These are phyloP conservation scores for Aspergillus tamarii DNA, from an alignment of 2,329 filamentous ascomycete species.

Conservation along the genomic window DNA sequence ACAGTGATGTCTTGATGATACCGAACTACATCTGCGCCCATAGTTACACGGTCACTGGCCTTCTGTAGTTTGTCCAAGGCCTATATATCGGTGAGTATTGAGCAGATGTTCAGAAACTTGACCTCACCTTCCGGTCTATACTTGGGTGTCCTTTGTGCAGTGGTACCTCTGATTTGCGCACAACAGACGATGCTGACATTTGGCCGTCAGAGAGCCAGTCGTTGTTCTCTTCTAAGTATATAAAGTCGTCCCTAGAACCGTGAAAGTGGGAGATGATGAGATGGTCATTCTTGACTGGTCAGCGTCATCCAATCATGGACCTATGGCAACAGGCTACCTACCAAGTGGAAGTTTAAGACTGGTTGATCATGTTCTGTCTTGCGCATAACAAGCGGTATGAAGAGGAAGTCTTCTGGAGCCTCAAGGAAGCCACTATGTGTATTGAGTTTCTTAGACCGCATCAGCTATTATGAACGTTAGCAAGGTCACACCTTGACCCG, in stretches of 20 bases:
- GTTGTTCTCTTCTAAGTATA: conserved; percentile 69
- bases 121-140: conserved; percentile 29
- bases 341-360: conserved; percentile 47
- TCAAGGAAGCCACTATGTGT: conserved; percentile 73
- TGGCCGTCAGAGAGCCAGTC: conserved; percentile 40
- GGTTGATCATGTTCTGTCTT: conserved; percentile 33
- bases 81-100: conserved; percentile 13
- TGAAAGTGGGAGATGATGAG: conserved; percentile 91
- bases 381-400: conserved; percentile 69
- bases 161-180: conserved; percentile 32
- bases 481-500: neutral
- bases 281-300: conserved; percentile 65
- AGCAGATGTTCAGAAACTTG: neutral
- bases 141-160: conserved; percentile 20
- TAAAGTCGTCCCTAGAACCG: conserved; percentile 69
- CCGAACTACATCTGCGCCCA: conserved; percentile 76
- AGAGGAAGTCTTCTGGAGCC: conserved; percentile 76
- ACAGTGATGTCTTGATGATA: conserved; percentile 88
- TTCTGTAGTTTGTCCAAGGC: conserved; percentile 62
- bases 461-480: conserved; percentile 60
- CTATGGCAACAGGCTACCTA: conserved; percentile 20
- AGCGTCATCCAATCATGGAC: neutral
- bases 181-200: conserved; percentile 41
- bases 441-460: conserved; percentile 77
- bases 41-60: conserved; percentile 61